phyloP scores from a whole-genome alignment of 176 grass and related monocot species.

The Alloteropsis semialata region DNA sequence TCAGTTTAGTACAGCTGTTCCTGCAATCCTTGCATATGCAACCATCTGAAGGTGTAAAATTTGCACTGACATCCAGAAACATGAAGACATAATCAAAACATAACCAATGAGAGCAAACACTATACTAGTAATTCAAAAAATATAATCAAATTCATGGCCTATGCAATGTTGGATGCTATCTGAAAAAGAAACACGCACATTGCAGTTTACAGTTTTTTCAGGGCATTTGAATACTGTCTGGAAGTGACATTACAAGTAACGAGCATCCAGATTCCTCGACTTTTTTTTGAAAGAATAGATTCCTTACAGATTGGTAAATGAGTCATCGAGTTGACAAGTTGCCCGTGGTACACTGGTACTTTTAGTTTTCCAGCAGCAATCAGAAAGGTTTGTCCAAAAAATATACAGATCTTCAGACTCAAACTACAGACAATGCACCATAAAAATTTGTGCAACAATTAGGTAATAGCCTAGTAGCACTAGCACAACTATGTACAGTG shows the following conservation, averaged over 20 bases:
- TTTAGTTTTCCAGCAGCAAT: conserved; percentile 7
- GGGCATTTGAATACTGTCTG: not conserved
- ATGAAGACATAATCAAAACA: too few relatives aligned
- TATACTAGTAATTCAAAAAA: not conserved
- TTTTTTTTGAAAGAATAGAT: not conserved
- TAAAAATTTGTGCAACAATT: conserved; percentile 7
- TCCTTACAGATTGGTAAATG: not conserved
- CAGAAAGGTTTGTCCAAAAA: too few relatives aligned
- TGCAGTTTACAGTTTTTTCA: not conserved
- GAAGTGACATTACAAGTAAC: not conserved
- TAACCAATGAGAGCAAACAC: not conserved
- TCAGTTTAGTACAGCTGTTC: not conserved
- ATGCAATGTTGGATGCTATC: not conserved
- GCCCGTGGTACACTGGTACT: not conserved
- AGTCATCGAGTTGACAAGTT: conserved; percentile 1
- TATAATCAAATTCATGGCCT: not conserved
- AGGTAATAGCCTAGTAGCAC: not conserved
- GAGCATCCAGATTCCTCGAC: not conserved
- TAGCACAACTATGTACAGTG: not conserved
- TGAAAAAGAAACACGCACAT: not conserved
- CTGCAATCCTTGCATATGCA: not conserved
- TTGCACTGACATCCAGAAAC: not conserved
- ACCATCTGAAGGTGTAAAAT: not conserved
- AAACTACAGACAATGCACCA: not conserved
- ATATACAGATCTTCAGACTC: too few relatives aligned